Conservation (phyloP, 2,329 filamentous ascomycete species). For the Calycina herbarum region DNA sequence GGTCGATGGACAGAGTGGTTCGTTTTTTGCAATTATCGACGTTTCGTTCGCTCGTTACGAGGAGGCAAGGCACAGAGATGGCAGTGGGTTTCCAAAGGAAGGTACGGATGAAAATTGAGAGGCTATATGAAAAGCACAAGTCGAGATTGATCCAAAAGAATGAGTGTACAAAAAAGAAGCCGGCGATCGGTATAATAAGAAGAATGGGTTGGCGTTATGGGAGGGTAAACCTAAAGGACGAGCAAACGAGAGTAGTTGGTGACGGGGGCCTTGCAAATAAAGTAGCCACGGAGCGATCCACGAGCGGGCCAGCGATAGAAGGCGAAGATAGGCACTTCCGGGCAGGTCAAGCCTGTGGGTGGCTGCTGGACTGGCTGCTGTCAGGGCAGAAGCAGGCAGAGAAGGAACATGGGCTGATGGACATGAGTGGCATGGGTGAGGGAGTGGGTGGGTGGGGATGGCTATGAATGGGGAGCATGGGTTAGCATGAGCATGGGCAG, state of each 20-base stretch:
- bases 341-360: constrained; percentile 27
- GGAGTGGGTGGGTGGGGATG: constrained; percentile 13
- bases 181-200: constrained; percentile 36
- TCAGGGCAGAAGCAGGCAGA: constrained; percentile 6
- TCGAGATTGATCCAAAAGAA: constrained; percentile 38
- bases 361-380: constrained; percentile 3
- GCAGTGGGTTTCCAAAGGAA: constrained; percentile 39
- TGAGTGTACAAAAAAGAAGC: constrained; percentile 38
- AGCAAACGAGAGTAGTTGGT: constrained; percentile 34
- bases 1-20: constrained; percentile 20
- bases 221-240: constrained; percentile 32
- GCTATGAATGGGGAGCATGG: constrained; percentile 5
- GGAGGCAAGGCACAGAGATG: constrained; percentile 26
- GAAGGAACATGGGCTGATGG: constrained; percentile 15
- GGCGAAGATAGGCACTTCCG: constrained; percentile 34
- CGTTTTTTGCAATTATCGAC: constrained; percentile 29
- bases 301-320: constrained; percentile 36
- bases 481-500: constrained; percentile 5
- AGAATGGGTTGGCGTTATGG: constrained; percentile 31
- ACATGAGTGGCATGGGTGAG: constrained; percentile 18
- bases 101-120: constrained; percentile 38
- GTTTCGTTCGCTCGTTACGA: constrained; percentile 26
- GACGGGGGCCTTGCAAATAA: constrained; percentile 39
- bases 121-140: constrained; percentile 37
- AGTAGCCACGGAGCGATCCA: constrained; percentile 36